Base-by-base conservation (phyloP, 2,329 filamentous ascomycete species). In the Hypoxylon sp. region DNA sequence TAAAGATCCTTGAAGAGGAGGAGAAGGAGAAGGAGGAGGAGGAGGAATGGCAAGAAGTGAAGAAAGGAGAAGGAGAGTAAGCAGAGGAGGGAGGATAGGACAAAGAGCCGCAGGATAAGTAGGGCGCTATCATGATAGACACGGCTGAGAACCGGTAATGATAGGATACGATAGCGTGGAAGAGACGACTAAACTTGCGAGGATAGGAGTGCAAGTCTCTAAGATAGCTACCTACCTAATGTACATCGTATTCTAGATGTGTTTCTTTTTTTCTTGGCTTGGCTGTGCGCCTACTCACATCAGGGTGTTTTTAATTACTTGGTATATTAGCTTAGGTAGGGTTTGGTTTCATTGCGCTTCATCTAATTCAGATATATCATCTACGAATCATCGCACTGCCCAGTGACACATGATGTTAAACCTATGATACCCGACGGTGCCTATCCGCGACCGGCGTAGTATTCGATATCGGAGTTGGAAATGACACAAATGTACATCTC, bases 391-490 rank as follows among this genome's bases (percentile, higher is more conserved):
- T 37, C 11, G 14, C 33, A 37, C 33, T 44, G 20, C 40, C 14
- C 3, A 20, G 8, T 44, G 14, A 20, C 20, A 44, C n/a, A 17
- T 44, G n/a, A 44, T n/a, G 11, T 22, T 10, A 25, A 27, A n/a
- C 27, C 20, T 30, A 17, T 13, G 6, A 40, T 42, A 40, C 30
- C 46, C 27, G 30, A 17, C 14, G 44, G 6, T 27, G 22, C 35
- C 8, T 27, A 51, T 54, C 61, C 61, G 61, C 27, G 35, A 64
- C 61, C 54, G 54, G 61, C 37, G 14, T 42, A 3, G 25, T 4
- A 57, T 53, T 58, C 61, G 54, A 64, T 48, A 64, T 64, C 61
- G 61, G 61, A 59, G 44, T 30, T 27, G 14, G 10, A 25, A 8
- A 42, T 49, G 44, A 17, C 44, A 53, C 10, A 51, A 14, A 33